phyloP scores from a whole-genome alignment of 2,329 filamentous ascomycete genomes.

The Trichoderma atrobrunneum region DNA sequence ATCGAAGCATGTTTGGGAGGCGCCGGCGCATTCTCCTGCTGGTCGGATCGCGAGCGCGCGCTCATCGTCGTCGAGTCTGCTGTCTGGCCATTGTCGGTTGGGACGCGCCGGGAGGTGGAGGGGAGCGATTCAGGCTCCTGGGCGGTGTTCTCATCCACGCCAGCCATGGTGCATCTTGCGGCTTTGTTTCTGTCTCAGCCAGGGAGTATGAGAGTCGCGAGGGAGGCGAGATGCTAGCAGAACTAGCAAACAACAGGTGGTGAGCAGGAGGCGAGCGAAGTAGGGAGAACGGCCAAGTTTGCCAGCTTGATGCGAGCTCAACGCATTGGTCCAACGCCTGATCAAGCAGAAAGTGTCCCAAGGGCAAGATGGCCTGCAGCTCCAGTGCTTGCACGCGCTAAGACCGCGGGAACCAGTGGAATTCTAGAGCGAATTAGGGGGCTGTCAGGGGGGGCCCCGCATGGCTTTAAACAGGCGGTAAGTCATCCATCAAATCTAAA shows the following conservation, averaged over 20 bases:
- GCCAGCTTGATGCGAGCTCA: constrained; percentile 14
- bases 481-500: background rate
- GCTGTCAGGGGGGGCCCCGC: constrained; percentile 10
- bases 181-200: background rate
- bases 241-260: background rate
- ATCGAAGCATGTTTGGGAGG: constrained; percentile 2
- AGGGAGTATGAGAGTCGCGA: background rate
- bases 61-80: constrained; percentile 1
- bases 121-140: constrained; percentile 10
- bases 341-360: background rate
- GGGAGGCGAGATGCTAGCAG: background rate
- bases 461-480: constrained; percentile 7
- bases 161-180: constrained; percentile 21
- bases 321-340: constrained; percentile 2
- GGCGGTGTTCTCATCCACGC: constrained; percentile 20
- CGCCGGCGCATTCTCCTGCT: constrained; percentile 6
- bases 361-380: constrained; percentile 6
- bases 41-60: constrained; percentile 1
- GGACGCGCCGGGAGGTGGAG: constrained; percentile 13
- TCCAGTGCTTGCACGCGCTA: constrained; percentile 13
- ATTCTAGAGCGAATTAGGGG: constrained; percentile 14
- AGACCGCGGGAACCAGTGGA: background rate
- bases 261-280: background rate
- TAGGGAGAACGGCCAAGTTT: background rate
- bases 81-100: background rate